Evolutionary conservation across 1,284 basidiomycete genomes (phyloP).

Genomic region (Marasmius fiardii): DNA sequence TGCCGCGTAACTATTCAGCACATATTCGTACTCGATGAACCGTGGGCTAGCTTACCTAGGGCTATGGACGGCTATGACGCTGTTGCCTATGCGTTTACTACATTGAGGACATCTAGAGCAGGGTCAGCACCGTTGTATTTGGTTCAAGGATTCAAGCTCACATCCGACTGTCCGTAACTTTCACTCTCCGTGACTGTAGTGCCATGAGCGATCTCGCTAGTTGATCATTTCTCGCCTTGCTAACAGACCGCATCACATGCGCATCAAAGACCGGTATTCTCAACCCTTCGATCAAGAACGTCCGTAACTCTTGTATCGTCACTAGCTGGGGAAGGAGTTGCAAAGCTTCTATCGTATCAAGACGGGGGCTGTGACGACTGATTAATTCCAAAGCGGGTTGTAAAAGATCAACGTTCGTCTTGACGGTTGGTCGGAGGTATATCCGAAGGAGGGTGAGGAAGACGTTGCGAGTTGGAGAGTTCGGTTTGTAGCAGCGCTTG

Average conservation of each 20-base stretch:
- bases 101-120: conserved; percentile 85
- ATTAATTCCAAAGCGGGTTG: conserved; percentile 83
- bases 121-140: not conserved
- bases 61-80: conserved; percentile 91
- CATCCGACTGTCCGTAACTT: conserved; percentile 89
- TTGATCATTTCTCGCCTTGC: conserved; percentile 70
- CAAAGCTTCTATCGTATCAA: conserved; percentile 81
- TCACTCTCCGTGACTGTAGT: conserved; percentile 81
- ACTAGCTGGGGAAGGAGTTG: conserved; percentile 88
- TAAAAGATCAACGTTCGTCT: conserved; percentile 52
- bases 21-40: not conserved
- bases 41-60: conserved; percentile 52
- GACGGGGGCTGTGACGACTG: conserved; percentile 73
- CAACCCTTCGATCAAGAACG: conserved; percentile 78
- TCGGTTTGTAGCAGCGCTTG: conserved; percentile 68
- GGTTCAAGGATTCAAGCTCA: conserved; percentile 35
- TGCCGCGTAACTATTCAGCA: conserved; percentile 26
- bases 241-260: conserved; percentile 63
- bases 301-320: conserved; percentile 72
- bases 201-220: conserved; percentile 69
- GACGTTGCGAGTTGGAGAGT: conserved; percentile 58
- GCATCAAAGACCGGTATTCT: conserved; percentile 66
- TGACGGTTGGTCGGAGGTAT: conserved; percentile 74
- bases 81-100: conserved; percentile 91
- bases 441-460: conserved; percentile 86